A percentile compares a stretch with the other conserved stretches of the same genome.
Evolutionary conservation across 2,329 filamentous ascomycete genomes (phyloP).

Genomic region (Rugonectria rugulosa): DNA sequence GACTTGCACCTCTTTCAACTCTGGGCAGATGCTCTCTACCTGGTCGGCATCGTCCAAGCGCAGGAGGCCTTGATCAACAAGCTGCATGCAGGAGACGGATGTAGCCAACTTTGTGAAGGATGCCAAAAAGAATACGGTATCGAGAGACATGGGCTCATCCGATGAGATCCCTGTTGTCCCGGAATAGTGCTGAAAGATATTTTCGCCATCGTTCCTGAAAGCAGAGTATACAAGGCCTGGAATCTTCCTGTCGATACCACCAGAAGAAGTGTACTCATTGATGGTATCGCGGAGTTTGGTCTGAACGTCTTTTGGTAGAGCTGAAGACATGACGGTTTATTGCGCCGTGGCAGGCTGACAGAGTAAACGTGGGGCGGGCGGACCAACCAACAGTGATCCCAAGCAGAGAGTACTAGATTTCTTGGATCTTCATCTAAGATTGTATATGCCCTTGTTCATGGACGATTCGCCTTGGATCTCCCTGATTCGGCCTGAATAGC

Average conservation of each 20-base stretch:
- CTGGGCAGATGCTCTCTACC: background rate
- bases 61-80: conserved; percentile 3
- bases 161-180: conserved; percentile 1
- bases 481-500: too few species aligned
- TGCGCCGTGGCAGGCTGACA: too few species aligned
- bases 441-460: too few species aligned
- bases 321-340: background rate
- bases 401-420: too few species aligned
- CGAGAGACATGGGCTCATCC: background rate
- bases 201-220: conserved; percentile 1
- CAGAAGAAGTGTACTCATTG: conserved; percentile 4
- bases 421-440: too few species aligned
- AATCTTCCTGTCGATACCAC: background rate
- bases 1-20: conserved; percentile 12
- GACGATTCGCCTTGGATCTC: too few species aligned
- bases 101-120: conserved; percentile 12
- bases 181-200: conserved; percentile 1
- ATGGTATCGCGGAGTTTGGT: background rate
- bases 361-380: background rate
- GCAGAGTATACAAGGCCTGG: conserved; percentile 1
- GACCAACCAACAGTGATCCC: too few species aligned
- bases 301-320: background rate
- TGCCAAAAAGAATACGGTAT: conserved; percentile 13
- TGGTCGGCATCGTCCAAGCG: conserved; percentile 2
- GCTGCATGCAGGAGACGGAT: conserved; percentile 13